phyloP scores from a whole-genome alignment of 2,329 filamentous ascomycete genomes.

The Alternaria triticina region DNA sequence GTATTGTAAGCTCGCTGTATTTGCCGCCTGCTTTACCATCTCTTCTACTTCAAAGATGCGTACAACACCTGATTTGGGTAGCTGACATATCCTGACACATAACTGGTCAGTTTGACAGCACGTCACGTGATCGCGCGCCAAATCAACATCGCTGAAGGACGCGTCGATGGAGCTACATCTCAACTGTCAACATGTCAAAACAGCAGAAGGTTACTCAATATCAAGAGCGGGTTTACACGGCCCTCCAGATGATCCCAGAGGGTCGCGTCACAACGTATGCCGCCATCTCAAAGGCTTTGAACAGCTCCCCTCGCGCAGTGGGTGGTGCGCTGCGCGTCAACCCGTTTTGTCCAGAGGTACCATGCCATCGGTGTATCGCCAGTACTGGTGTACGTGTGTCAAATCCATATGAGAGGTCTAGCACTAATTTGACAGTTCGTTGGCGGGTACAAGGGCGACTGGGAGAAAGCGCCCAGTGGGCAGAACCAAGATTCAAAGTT shows the following conservation, averaged over 20 bases:
- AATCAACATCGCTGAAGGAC: background rate
- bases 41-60: background rate
- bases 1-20: background rate
- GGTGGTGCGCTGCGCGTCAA: slow-evolving; percentile 79
- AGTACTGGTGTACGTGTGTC: slow-evolving; percentile 64
- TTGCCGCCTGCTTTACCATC: background rate
- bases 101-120: slow-evolving; percentile 44
- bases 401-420: too few species aligned
- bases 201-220: slow-evolving; percentile 42
- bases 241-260: slow-evolving; percentile 77
- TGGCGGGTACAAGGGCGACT: slow-evolving; percentile 74
- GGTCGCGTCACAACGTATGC: slow-evolving; percentile 82
- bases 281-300: slow-evolving; percentile 69
- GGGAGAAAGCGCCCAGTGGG: slow-evolving; percentile 66
- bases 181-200: slow-evolving; percentile 21
- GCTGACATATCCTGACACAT: slow-evolving; percentile 1
- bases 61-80: background rate
- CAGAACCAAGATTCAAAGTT: slow-evolving; percentile 71
- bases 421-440: slow-evolving; percentile 48
- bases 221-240: slow-evolving; percentile 65
- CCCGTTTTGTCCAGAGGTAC: slow-evolving; percentile 81
- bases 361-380: slow-evolving; percentile 81
- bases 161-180: background rate
- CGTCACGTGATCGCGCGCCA: slow-evolving; percentile 39
- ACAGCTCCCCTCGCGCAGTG: slow-evolving; percentile 76